Evolutionary conservation across 371 early-diverging fungal genomes (phyloP).

Genomic region (Lichtheimia ramosa): DNA sequence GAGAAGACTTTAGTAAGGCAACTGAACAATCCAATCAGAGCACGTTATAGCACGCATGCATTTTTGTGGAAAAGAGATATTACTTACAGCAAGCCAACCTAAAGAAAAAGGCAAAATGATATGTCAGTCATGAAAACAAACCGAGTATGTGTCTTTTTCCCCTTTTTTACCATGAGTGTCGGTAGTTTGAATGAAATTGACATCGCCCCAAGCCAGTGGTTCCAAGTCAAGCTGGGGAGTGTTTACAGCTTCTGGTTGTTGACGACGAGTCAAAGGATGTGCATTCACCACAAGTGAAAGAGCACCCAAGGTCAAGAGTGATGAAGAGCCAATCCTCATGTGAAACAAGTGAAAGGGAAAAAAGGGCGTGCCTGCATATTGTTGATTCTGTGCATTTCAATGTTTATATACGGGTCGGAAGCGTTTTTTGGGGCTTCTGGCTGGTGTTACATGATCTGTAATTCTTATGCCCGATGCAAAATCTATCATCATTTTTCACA

Average conservation of each 20-base stretch:
- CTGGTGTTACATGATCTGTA: too few species aligned
- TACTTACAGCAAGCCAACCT: conserved; percentile 41
- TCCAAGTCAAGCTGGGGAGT: conserved; percentile 25
- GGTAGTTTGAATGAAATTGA: conserved; percentile 54
- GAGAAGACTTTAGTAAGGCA: too few species aligned
- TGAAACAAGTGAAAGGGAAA: neutral
- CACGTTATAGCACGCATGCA: too few species aligned
- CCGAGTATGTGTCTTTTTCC: neutral
- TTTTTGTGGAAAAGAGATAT: neutral
- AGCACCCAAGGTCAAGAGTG: neutral
- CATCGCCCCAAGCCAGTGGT: conserved; percentile 52
- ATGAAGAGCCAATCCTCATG: neutral
- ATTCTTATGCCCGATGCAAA: too few species aligned
- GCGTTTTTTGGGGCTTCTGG: too few species aligned
- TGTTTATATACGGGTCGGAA: too few species aligned
- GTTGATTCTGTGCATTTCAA: too few species aligned
- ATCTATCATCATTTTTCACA: too few species aligned
- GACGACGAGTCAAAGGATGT: neutral
- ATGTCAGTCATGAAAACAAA: neutral
- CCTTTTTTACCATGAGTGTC: conserved; percentile 39
- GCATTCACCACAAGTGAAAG: neutral
- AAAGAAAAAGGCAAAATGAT: neutral
- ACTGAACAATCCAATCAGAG: too few species aligned
- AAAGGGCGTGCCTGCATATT: too few species aligned
- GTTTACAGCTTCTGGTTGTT: conserved; percentile 34